A percentile compares a stretch with the other conserved stretches of the same genome.
Evolutionary conservation across 257 asterid genomes (phyloP).

Genomic region (Plantago major): DNA sequence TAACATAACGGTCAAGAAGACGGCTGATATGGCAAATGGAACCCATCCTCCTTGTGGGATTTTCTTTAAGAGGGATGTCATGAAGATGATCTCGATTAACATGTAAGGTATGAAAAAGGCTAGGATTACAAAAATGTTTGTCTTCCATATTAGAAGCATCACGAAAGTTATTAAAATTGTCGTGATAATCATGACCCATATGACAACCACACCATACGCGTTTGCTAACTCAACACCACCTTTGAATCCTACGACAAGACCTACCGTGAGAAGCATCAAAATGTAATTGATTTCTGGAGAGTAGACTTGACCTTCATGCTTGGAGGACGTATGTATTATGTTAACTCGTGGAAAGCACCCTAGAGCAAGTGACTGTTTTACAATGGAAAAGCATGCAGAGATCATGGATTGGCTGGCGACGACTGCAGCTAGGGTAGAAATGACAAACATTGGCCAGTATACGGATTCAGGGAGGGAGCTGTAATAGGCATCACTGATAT

Average conservation of each 20-base stretch:
- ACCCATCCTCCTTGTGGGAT: slow-evolving; percentile 85
- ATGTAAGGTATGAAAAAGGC: slow-evolving; percentile 50
- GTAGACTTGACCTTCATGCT: slow-evolving; percentile 64
- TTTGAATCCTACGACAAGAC: slow-evolving; percentile 33
- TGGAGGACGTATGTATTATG: slow-evolving; percentile 58
- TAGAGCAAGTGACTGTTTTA: slow-evolving; percentile 59
- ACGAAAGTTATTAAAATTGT: slow-evolving; percentile 48
- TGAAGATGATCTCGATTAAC: slow-evolving; percentile 49
- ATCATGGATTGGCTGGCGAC: slow-evolving; percentile 80
- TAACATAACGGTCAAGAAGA: slow-evolving; percentile 46
- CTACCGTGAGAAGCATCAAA: slow-evolving; percentile 32
- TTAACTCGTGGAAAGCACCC: slow-evolving; percentile 73
- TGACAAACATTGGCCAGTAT: slow-evolving; percentile 76
- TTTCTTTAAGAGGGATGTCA: slow-evolving; percentile 57
- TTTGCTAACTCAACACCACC: slow-evolving; percentile 43
- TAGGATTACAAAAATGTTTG: slow-evolving; percentile 35
- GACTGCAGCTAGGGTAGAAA: slow-evolving; percentile 47
- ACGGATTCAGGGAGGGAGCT: slow-evolving; percentile 49
- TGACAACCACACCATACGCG: slow-evolving; percentile 62
- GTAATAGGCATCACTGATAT: slow-evolving; percentile 52
- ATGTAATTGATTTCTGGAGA: slow-evolving; percentile 61
- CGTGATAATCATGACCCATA: slow-evolving; percentile 77
- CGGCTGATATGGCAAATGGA: slow-evolving; percentile 61
- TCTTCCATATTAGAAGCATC: slow-evolving; percentile 61
- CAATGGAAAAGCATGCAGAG: slow-evolving; percentile 61